Conservation (phyloP, 768 basidiomycete genomes). For the Mrakia frigida region DNA sequence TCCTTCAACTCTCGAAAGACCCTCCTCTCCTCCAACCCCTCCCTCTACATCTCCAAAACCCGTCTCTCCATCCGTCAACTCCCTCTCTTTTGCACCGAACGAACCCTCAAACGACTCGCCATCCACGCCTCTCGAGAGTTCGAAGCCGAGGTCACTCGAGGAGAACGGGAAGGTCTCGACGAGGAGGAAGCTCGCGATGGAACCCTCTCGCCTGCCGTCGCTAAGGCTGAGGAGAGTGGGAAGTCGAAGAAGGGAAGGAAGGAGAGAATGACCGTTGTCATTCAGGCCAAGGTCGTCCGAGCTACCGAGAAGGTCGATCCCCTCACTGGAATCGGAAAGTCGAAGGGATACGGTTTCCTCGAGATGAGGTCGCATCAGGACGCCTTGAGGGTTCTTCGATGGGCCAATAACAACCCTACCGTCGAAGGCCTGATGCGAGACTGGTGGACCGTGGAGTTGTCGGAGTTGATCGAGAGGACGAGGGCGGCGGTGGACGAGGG, state of each 20-base stretch:
- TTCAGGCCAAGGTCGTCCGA: slow-evolving; percentile 88
- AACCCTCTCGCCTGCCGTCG: slow-evolving; percentile 40
- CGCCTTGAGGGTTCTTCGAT: slow-evolving; percentile 81
- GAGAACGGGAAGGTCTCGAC: slow-evolving; percentile 57
- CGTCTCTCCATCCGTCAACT: slow-evolving; percentile 91
- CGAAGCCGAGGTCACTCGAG: slow-evolving; percentile 66
- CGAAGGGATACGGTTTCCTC: slow-evolving; percentile 92
- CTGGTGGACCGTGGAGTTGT: slow-evolving; percentile 79
- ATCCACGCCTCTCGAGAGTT: slow-evolving; percentile 74
- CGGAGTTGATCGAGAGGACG: slow-evolving; percentile 43
- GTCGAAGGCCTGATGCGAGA: slow-evolving; percentile 60
- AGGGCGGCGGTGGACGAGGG: slow-evolving; percentile 40
- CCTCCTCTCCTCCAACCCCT: slow-evolving; percentile 83
- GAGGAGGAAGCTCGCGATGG: slow-evolving; percentile 64
- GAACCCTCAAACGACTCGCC: slow-evolving; percentile 79
- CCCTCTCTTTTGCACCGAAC: slow-evolving; percentile 83
- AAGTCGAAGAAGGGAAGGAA: slow-evolving; percentile 43
- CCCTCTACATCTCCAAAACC: slow-evolving; percentile 87
- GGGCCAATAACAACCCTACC: slow-evolving; percentile 84
- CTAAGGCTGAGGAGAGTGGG: slow-evolving; percentile 28
- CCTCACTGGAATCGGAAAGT: slow-evolving; percentile 75
- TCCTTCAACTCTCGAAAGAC: slow-evolving; percentile 80
- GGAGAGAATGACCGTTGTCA: slow-evolving; percentile 54
- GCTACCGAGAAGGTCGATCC: slow-evolving; percentile 84
- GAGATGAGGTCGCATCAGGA: slow-evolving; percentile 85